phyloP scores from a whole-genome alignment of 1,139 yeast genomes.

The Taphrina flavorubra region DNA sequence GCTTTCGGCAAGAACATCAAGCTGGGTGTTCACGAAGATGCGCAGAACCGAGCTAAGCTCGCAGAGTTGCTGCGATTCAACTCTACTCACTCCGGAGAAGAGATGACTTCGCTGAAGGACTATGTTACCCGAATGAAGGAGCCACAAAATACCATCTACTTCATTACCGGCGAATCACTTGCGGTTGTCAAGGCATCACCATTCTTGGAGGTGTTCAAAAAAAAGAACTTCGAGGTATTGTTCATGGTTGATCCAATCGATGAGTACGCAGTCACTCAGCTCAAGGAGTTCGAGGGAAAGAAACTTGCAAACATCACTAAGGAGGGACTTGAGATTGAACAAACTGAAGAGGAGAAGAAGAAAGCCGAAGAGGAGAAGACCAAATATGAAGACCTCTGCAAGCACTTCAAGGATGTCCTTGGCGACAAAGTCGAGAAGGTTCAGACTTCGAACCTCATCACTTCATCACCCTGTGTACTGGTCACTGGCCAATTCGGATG shows the following conservation, averaged over 20 bases:
- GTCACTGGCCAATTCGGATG: constrained; percentile 99
- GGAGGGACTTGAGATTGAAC: constrained; percentile 95
- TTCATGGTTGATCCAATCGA: constrained; percentile 99
- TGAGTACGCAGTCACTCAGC: constrained; percentile 98
- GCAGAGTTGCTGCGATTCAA: constrained; percentile 96
- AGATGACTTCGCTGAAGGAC: constrained; percentile 91
- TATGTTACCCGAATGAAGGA: constrained; percentile 99
- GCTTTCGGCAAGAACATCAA: constrained; percentile 98
- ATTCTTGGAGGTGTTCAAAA: constrained; percentile 98
- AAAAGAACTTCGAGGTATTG: constrained; percentile 96
- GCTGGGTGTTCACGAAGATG: constrained; percentile 98
- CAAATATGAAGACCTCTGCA: constrained; percentile 91
- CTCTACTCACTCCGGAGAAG: constrained; percentile 95
- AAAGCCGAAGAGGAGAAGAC: constrained; percentile 90
- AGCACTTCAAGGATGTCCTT: constrained; percentile 92
- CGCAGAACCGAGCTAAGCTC: constrained; percentile 94
- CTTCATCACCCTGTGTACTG: constrained; percentile 99
- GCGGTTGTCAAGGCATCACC: constrained; percentile 99
- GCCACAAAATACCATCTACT: constrained; percentile 99
- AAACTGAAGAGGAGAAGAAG: constrained; percentile 96
- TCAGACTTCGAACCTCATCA: constrained; percentile 95
- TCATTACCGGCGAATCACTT: constrained; percentile 97
- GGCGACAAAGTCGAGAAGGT: constrained; percentile 99
- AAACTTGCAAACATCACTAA: constrained; percentile 97
- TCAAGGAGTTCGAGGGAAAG: constrained; percentile 99